Evolutionary conservation across 805 yeast genomes (phyloP).

Genomic region (Cyberlindnera lachancei): DNA sequence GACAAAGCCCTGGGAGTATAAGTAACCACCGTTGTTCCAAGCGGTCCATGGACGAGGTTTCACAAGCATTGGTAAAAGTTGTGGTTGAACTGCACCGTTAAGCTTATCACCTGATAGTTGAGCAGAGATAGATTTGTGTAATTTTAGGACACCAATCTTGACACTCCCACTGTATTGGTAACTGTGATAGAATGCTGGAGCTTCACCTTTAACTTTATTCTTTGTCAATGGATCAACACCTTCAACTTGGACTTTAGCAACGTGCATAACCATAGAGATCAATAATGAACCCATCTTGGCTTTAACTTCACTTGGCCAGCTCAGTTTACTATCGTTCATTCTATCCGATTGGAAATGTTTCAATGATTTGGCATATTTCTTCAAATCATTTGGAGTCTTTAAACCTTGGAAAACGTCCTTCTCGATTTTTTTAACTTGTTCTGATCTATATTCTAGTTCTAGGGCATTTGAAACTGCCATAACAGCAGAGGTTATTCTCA

Average conservation of each 20-base stretch:
- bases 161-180: slow-evolving; percentile 77
- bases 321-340: slow-evolving; percentile 28
- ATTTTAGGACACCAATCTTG: slow-evolving; percentile 71
- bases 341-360: slow-evolving; percentile 29
- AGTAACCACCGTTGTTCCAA: slow-evolving; percentile 81
- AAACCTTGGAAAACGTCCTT: slow-evolving; percentile 45
- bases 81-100: slow-evolving; percentile 70
- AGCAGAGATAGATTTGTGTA: slow-evolving; percentile 62
- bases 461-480: slow-evolving; percentile 75
- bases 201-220: slow-evolving; percentile 54
- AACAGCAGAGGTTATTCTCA: slow-evolving; percentile 78
- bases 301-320: slow-evolving; percentile 49
- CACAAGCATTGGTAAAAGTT: slow-evolving; percentile 84
- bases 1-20: slow-evolving; percentile 51
- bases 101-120: slow-evolving; percentile 61
- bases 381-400: slow-evolving; percentile 28
- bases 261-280: slow-evolving; percentile 66
- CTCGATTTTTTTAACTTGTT: slow-evolving; percentile 51
- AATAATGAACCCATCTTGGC: slow-evolving; percentile 81
- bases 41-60: slow-evolving; percentile 85
- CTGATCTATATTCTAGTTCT: slow-evolving; percentile 77
- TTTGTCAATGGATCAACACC: slow-evolving; percentile 81
- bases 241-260: slow-evolving; percentile 72
- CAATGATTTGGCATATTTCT: slow-evolving; percentile 19
- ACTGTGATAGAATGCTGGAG: slow-evolving; percentile 87